Evolutionary conservation across 2,329 filamentous ascomycete genomes (phyloP), one percentile per base, ranked within the genome.

Genomic region (Aspergillus aculeatinus): DNA sequence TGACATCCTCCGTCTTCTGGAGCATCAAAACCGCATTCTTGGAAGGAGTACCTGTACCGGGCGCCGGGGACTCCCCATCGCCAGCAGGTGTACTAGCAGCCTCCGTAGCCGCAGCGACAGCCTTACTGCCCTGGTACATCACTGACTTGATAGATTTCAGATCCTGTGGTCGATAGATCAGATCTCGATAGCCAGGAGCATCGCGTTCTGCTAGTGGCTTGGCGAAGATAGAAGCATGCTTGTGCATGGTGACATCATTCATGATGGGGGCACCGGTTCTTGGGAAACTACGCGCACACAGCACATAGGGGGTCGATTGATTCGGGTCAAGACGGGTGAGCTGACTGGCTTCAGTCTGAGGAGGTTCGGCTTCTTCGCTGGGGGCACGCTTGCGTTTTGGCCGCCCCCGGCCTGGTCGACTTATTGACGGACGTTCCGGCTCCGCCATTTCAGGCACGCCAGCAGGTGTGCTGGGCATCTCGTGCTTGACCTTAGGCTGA

Each of bases 181-280:
- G 84, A 63, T 87, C 85, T 62, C 84, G 86, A 70, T 94, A 94
- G 5, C 89, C 89, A 0, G 90, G 90, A 0, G 90, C 90, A 67
- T 91, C 88, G 42, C 85, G 85, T 65, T 92, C 89, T 11, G 89
- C 88, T 52, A 94, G 83, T 1, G 89, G 87, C 57, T 88, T 87
- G 29, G 89, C 87, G 70, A 94, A 94, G 76, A 91, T 91, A 65
- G 90, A 91, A 50, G 89, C 90, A 66, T 90, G 86, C 35, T 89
- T 88, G 72, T 93, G 90, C 56, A 87, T 89, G 25, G 87, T 85
- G 60, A 93, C 90, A 67, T 91, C 87, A 70, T 92, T 90, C 64
- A 93, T 81, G 12, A 90, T 87, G 4, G 88, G 88, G 4, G 84
- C 85, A 33, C 87, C 89, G 14, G 91, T 90, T 65, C 89, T 87